Conservation (phyloP, 257 asterid species). For the Plectranthus barbatus region DNA sequence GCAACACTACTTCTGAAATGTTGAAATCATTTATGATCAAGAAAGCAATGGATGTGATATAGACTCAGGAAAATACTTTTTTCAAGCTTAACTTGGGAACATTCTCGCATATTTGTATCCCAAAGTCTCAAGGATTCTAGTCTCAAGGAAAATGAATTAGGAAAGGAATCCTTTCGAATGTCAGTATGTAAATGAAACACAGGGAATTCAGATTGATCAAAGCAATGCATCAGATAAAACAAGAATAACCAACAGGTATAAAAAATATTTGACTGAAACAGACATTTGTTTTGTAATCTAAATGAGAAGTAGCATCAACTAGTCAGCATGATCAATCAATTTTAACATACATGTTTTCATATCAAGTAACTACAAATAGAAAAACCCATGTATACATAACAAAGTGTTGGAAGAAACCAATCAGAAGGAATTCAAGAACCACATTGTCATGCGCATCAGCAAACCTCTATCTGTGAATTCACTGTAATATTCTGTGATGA, state of each 20-base stretch:
- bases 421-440: background rate
- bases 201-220: background rate
- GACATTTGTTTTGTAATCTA: conserved; percentile 73
- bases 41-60: background rate
- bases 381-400: background rate
- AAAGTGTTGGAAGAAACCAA: background rate
- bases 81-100: background rate
- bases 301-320: conserved; percentile 20
- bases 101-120: background rate
- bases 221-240: background rate
- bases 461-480: background rate
- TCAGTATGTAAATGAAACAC: background rate
- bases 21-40: background rate
- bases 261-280: background rate
- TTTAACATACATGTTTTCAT: background rate
- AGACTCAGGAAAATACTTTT: background rate
- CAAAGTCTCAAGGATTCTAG: background rate
- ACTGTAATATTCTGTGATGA: background rate
- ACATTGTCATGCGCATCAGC: background rate
- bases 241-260: background rate
- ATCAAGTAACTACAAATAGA: background rate
- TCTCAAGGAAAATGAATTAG: background rate
- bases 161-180: background rate
- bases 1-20: background rate
- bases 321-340: conserved; percentile 10